phyloP scores from a whole-genome alignment of 2,329 filamentous ascomycete species.

The Fusarium pseudoanthophilum region DNA sequence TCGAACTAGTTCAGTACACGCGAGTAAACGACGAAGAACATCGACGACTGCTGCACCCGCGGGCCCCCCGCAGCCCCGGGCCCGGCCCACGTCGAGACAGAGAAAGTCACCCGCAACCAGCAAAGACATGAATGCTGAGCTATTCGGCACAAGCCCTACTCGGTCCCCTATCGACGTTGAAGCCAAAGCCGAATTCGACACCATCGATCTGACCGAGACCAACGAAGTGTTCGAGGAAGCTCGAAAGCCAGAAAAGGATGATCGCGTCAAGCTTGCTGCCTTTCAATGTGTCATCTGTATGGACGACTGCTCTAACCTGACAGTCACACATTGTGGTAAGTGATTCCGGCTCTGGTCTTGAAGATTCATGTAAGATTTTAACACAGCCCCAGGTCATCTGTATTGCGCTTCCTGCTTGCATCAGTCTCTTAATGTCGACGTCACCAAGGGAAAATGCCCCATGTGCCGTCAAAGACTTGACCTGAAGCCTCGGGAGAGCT shows the following conservation, averaged over 20 bases:
- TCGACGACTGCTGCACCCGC: constrained; percentile 17
- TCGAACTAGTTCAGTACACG: constrained; percentile 21
- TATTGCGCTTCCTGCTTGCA: constrained; percentile 73
- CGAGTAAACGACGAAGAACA: constrained; percentile 45
- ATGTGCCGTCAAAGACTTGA: constrained; percentile 72
- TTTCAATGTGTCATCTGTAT: constrained; percentile 77
- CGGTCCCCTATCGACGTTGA: constrained; percentile 24
- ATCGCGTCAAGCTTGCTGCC: constrained; percentile 61
- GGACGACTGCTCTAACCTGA: constrained; percentile 68
- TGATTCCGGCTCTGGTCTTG: constrained; percentile 12
- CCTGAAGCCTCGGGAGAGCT: constrained; percentile 54
- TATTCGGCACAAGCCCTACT: constrained; percentile 42
- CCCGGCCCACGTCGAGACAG: constrained; percentile 16
- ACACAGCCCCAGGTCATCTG: constrained; percentile 64
- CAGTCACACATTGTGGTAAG: constrained; percentile 75
- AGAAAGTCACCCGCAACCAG: constrained; percentile 13
- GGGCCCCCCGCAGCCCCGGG: constrained; percentile 7
- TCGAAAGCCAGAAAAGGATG: constrained; percentile 59
- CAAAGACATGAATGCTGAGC: constrained; percentile 36
- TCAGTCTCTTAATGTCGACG: constrained; percentile 67
- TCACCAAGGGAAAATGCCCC: constrained; percentile 67
- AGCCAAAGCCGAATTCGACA: constrained; percentile 41
- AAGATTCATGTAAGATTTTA: constrained; percentile 12
- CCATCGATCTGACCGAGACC: constrained; percentile 53
- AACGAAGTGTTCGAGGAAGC: constrained; percentile 58